Evolutionary conservation across 2,329 filamentous ascomycete genomes (phyloP).

Genomic region (Ophiognomonia clavigignenti-juglandacearum): DNA sequence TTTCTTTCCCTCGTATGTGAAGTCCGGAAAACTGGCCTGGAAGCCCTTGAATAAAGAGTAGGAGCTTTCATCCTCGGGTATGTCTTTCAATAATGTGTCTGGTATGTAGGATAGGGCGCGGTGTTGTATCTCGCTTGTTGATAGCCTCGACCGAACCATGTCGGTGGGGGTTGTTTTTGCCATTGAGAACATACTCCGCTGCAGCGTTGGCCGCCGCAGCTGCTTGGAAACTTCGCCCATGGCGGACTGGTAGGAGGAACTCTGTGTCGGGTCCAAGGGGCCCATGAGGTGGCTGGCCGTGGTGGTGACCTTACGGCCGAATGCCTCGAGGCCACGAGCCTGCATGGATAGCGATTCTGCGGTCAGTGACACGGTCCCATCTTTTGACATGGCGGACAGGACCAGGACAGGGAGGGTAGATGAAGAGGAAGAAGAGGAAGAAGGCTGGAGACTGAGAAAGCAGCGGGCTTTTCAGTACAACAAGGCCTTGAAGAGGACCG

Average conservation of each 20-base stretch:
- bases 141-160: conserved; percentile 86
- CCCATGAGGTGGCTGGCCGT: conserved; percentile 88
- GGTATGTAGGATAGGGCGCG: conserved; percentile 83
- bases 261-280: conserved; percentile 52
- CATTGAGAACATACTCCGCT: conserved; percentile 87
- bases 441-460: background rate
- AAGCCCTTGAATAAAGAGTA: conserved; percentile 98
- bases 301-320: conserved; percentile 89
- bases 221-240: conserved; percentile 88
- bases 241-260: conserved; percentile 75
- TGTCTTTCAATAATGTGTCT: conserved; percentile 84
- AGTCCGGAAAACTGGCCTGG: conserved; percentile 76
- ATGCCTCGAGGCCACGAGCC: conserved; percentile 86
- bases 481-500: no score
- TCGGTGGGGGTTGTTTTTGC: conserved; percentile 90
- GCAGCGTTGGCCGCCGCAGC: conserved; percentile 74
- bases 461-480: no score
- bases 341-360: conserved; percentile 31
- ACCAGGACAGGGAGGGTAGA: background rate
- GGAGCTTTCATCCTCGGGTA: conserved; percentile 77
- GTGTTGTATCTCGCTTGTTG: conserved; percentile 87
- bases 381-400: conserved; percentile 2
- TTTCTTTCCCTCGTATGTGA: conserved; percentile 65
- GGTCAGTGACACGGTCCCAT: conserved; percentile 13
- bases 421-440: conserved; percentile 11